Base-by-base conservation (phyloP, 2,329 filamentous ascomycete genomes). In the Dactylellina sp. region DNA sequence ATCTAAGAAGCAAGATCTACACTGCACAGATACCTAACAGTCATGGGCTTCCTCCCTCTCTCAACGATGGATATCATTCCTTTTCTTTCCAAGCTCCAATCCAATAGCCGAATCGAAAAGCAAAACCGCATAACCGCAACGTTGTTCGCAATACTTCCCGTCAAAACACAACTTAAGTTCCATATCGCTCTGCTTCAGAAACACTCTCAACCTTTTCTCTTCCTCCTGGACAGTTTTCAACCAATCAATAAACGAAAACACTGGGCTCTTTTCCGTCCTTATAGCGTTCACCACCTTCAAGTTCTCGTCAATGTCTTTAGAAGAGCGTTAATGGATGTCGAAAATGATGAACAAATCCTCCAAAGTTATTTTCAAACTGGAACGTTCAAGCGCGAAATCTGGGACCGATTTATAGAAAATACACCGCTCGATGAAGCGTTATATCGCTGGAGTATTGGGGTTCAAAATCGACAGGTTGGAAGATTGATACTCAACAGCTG, bases 161-260 rank as follows among this genome's bases (percentile, higher is more conserved):
- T 47, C 11, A 61, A 65, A 42, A 14, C 62, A 4, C 70, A 66
- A 32, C 61, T 74, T 3, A 32, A 32, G 14, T 74, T 74, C 49
- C 56, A 72, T 39, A 44, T 44, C n/a, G 42, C 37, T 0, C 39
- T 72, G 16, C 28, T 72, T 14, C 46, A 52, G 28, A 53, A 44
- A n/a, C 68, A 72, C 47, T 65, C 68, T 1, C 60, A 52, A 18
- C 46, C 68, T 0, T 62, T 74, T n/a, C 49, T 74, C 20, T 74
- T 65, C 55, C 39, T 66, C 44, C 32, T 74, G n/a, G 39, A 61
- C 1, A 32, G 22, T 12, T 74, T 56, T n/a, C n/a, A 47, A 16
- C 55, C 61, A 6, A 18, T 25, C 2, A 32, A 52, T 12, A 25
- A 37, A 12, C 40, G 56, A 16, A 49, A 57, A 12, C 22, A 61